Evolutionary conservation across 2,329 filamentous ascomycete genomes (phyloP), one percentile per base, ranked within the genome.

Genomic region (Endoconidiophora polonica): DNA sequence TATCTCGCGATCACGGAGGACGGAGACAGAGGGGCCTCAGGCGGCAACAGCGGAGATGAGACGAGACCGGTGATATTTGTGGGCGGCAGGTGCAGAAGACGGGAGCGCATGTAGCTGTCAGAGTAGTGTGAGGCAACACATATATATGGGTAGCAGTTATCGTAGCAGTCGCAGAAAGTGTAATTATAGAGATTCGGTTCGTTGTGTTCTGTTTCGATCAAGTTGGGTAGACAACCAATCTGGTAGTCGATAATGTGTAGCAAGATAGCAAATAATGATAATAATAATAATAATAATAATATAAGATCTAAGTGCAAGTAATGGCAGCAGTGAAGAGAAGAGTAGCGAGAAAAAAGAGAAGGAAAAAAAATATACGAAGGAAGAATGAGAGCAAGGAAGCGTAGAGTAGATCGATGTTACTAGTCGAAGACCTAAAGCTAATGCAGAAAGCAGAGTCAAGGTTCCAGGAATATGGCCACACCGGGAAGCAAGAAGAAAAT

Each of bases 11-110:
- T 46, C 49, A 24, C 49, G 38, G 29, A 12, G 44, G 40, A 38
- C 44, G 38, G 24, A 47, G 49, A 47, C 49, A 52, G 40, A 48
- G 44, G 52, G 44, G 52, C 44, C 48, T 48, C 22, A 23, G 38
- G 26, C 26, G 26, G 26, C 26, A 10, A 33, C 26, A 10, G 26
- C 12, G 26, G 26, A 33, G 26, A 33, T 33, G 7, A 10, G 7
- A 33, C 26, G 26, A 33, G 26, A 33, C 5, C 12, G 26, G 5
- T 1, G 26, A 10, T 33, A 10, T 33, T 10, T 33, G 26, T 33
- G 26, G 12, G 26, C 12, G 12, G 26, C 7, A 6, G 26, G 26
- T 33, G 12, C 26, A 33, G 26, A 10, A 33, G 7, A 20, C 18
- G 39, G 22, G 24, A 14, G 40, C 2, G 20, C 20, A 20, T 24